Percentiles rank a stretch among this genome's conserved stretches.
Conservation (phyloP, 179 eudicot species). For the Nepenthes alata region DNA sequence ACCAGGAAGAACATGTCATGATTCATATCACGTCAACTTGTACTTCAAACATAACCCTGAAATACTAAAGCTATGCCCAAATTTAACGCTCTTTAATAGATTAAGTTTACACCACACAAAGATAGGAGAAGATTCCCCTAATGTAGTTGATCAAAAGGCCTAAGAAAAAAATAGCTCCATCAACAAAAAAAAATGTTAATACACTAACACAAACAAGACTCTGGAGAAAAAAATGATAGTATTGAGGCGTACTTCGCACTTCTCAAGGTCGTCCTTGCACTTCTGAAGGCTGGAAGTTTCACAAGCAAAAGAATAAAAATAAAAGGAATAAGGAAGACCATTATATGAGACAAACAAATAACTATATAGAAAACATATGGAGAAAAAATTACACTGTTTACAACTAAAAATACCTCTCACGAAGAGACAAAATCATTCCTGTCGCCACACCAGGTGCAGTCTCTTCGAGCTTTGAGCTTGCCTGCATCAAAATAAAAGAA, state of each 20-base stretch:
- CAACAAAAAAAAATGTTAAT: background rate
- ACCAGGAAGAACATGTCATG: no score
- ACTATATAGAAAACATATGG: no score
- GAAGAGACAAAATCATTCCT: slow-evolving; percentile 80
- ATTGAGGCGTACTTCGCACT: slow-evolving; percentile 53
- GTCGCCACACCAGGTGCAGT: slow-evolving; percentile 89
- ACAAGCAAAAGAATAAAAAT: slow-evolving; percentile 5
- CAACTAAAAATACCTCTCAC: slow-evolving; percentile 50
- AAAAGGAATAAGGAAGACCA: background rate
- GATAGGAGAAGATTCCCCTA: background rate
- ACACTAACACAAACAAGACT: background rate
- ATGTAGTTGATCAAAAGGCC: background rate
- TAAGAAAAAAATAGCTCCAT: background rate
- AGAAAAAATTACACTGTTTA: background rate
- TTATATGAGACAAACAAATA: slow-evolving; percentile 2
- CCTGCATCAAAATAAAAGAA: slow-evolving; percentile 20
- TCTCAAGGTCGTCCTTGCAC: slow-evolving; percentile 68
- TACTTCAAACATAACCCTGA: no score
- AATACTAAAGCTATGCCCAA: no score
- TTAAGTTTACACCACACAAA: background rate
- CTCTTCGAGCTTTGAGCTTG: slow-evolving; percentile 49
- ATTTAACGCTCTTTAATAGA: background rate
- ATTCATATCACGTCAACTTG: no score
- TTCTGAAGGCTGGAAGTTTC: slow-evolving; percentile 62
- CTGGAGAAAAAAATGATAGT: background rate